Conservation (phyloP, 352 stramenopile genomes). For the Phytophthora uliginosa region DNA sequence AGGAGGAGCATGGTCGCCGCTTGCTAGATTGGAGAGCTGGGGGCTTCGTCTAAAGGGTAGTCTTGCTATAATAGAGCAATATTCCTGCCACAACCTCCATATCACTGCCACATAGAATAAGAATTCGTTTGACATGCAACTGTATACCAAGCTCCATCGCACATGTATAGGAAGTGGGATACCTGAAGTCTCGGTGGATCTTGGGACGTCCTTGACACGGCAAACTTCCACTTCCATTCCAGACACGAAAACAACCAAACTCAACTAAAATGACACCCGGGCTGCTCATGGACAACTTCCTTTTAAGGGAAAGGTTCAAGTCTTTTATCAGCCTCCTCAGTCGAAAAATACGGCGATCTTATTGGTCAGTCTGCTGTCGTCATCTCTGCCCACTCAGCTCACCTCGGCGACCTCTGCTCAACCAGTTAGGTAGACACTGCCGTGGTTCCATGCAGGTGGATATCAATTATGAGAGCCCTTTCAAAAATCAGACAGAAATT, state of each 20-base stretch:
- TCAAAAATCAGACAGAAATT: conserved; percentile 30
- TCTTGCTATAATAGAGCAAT: neutral
- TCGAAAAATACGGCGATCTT: too few species aligned
- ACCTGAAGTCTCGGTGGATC: neutral
- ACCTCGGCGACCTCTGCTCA: too few species aligned
- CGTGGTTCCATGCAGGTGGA: neutral
- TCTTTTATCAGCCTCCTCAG: too few species aligned
- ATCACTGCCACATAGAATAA: neutral
- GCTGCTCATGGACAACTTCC: neutral
- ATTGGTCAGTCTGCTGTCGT: too few species aligned
- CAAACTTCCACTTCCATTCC: neutral
- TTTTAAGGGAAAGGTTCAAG: too few species aligned
- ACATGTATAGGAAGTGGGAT: conserved; percentile 3
- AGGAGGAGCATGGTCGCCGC: conserved; percentile 3
- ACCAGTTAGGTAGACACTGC: neutral
- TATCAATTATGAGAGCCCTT: neutral
- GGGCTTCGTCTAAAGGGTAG: neutral
- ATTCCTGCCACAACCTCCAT: neutral
- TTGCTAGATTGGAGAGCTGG: neutral
- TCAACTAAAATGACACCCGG: neutral
- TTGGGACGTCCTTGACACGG: neutral
- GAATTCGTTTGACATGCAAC: neutral
- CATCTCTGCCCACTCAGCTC: too few species aligned
- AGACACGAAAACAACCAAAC: neutral
- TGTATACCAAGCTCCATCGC: neutral